Conservation (phyloP, 1,139 yeast species). For the Geotrichum macrosporum region DNA sequence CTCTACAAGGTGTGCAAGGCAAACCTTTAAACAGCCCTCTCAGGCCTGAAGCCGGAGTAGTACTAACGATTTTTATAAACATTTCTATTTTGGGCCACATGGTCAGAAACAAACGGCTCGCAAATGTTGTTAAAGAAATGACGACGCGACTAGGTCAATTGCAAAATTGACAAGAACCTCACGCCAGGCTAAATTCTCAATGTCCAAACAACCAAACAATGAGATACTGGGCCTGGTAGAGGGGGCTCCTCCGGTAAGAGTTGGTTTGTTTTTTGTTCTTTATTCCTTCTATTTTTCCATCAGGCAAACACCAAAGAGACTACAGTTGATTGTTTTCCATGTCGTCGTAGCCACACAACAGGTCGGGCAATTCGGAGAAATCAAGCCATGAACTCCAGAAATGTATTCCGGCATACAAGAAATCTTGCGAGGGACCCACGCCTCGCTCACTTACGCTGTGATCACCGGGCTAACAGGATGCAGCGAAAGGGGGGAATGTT, state of each 20-base stretch:
- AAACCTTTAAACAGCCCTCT: neutral
- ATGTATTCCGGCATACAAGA: too few relatives aligned
- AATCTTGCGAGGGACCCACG: neutral
- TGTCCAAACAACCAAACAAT: too few relatives aligned
- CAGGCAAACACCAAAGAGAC: conserved; percentile 9
- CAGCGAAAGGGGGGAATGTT: neutral
- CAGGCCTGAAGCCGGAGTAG: neutral
- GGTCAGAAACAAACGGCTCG: too few relatives aligned
- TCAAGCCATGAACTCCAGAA: too few relatives aligned
- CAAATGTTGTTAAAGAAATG: too few relatives aligned
- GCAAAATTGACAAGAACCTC: too few relatives aligned
- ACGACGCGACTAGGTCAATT: too few relatives aligned
- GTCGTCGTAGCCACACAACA: conserved; percentile 10
- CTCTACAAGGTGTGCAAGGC: conserved; percentile 7
- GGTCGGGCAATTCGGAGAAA: neutral
- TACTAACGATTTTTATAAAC: neutral
- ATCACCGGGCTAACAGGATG: neutral
- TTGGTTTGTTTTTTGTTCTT: too few relatives aligned
- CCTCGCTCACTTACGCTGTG: neutral
- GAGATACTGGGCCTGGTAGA: too few relatives aligned
- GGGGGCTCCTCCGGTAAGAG: neutral
- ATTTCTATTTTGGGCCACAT: too few relatives aligned
- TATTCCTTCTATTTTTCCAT: too few relatives aligned
- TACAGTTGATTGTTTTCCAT: neutral
- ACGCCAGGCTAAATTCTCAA: too few relatives aligned